Evolutionary conservation across 106 monocot genomes (phyloP).

Genomic region (Dendrobium officinale): DNA sequence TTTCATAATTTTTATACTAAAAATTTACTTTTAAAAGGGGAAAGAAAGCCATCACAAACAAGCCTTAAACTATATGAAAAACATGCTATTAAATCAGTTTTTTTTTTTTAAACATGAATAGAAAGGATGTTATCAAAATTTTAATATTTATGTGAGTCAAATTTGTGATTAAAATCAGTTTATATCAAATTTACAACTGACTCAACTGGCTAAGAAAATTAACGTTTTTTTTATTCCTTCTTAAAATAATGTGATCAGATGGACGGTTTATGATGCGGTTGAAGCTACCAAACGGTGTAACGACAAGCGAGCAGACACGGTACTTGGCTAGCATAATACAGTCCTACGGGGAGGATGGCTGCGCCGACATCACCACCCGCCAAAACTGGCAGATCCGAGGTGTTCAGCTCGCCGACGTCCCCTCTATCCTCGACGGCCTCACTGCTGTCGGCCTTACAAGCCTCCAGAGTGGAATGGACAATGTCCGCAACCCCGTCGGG

Average conservation of each 20-base stretch:
- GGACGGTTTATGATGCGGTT: conserved; percentile 98
- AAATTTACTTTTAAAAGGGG: no score
- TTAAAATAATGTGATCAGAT: conserved; percentile 22
- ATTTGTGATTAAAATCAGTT: no score
- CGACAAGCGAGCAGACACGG: conserved; percentile 79
- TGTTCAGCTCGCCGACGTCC: conserved; percentile 70
- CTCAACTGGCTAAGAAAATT: no score
- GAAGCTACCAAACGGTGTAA: conserved; percentile 90
- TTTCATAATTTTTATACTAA: no score
- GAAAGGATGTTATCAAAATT: no score
- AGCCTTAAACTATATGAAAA: no score
- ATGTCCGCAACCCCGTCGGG: conserved; percentile 92
- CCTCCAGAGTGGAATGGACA: conserved; percentile 98
- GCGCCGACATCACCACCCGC: conserved; percentile 84
- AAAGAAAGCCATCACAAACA: no score
- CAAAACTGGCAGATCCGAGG: conserved; percentile 99
- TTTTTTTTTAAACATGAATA: no score
- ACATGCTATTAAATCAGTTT: no score
- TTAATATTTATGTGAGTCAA: no score
- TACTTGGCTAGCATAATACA: conserved; percentile 68
- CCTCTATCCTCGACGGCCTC: conserved; percentile 69
- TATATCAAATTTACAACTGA: no score
- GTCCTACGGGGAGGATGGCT: conserved; percentile 74
- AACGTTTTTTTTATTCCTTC: no score
- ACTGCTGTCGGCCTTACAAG: conserved; percentile 65